Conservation (phyloP, 805 yeast species). For the Starmerella geochares region DNA sequence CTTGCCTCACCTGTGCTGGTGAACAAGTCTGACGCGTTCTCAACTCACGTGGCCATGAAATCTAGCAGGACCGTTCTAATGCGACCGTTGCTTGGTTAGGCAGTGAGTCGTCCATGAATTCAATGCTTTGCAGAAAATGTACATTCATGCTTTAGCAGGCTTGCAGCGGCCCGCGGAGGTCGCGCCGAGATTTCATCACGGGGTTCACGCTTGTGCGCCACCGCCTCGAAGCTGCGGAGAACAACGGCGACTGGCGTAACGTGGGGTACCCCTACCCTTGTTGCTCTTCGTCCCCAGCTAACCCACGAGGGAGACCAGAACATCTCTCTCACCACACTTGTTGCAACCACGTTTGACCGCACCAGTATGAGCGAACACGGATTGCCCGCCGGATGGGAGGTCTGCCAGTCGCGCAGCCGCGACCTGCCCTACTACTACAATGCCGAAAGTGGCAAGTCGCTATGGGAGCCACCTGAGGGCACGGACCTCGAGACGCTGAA, state of each 20-base stretch:
- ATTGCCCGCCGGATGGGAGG: conserved; percentile 76
- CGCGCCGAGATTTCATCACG: no score
- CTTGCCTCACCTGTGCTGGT: no score
- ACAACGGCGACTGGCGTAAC: neutral
- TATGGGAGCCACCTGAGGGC: conserved; percentile 88
- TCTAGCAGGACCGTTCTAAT: no score
- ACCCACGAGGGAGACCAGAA: no score
- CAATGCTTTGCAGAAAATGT: no score
- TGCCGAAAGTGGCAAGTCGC: conserved; percentile 56
- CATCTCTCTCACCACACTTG: neutral
- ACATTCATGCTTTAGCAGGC: no score
- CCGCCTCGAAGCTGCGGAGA: neutral
- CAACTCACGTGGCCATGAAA: no score
- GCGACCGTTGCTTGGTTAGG: no score
- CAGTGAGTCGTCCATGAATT: no score
- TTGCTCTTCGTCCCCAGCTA: neutral
- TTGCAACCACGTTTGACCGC: neutral
- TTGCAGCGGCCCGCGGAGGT: no score
- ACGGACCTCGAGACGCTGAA: conserved; percentile 54
- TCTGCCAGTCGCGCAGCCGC: conserved; percentile 66
- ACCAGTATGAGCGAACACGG: conserved; percentile 37
- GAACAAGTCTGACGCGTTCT: no score
- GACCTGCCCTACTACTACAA: conserved; percentile 76
- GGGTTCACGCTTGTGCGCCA: no score
- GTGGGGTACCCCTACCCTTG: conserved; percentile 6